Evolutionary conservation across 2,329 filamentous ascomycete species (phyloP), one percentile per base, ranked within the genome.

Genomic region (Drechslerella coelobrocha): DNA sequence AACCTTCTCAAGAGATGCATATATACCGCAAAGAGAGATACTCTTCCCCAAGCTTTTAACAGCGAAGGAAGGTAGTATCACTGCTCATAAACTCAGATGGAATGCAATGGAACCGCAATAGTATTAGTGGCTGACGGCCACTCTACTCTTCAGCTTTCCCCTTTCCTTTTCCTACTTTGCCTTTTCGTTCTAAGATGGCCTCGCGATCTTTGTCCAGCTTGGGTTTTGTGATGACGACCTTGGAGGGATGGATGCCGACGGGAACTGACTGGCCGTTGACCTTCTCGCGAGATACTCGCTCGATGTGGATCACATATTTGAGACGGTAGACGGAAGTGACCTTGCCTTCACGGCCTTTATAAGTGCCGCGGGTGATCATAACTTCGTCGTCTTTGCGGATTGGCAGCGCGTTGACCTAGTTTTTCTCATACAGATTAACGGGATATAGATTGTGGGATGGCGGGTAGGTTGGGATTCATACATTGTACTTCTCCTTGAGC

Each of bases 281-380:
- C 89, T 99, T 99, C 83, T 99, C 94, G 81, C 92, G 91, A 82
- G 88, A 88, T 81, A 99, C 89, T 79, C 93, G 91, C 88, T 97
- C 93, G 82, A 99, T 83, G 88, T 97, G 93, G 81, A 99, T 89
- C 80, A 92, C 86, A 84, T 94, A 99, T 84, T 97, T 97, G 80
- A 96, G 89, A 82, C 92, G 91, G 89, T 96, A 99, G 82, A 97
- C 93, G 79, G 90, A 91, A 79, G 89, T 92, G 84, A 99, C 86
- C 86, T 97, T 97, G 85, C 94, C 94, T 86, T 97, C 93, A 79
- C 92, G 91, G 81, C 93, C 94, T 87, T 97, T 97, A 87, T 96
- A 90, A 83, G 85, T 84, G 79, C 94, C 94, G 78, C 94, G 92
- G 81, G 93, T 89, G 79, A 99, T 89, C 80, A 85, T 85, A 81